A percentile compares a stretch with the other conserved stretches of the same genome.
Evolutionary conservation across 2,329 filamentous ascomycete genomes (phyloP).

Genomic region (Macrophomina pseudophaseolina): DNA sequence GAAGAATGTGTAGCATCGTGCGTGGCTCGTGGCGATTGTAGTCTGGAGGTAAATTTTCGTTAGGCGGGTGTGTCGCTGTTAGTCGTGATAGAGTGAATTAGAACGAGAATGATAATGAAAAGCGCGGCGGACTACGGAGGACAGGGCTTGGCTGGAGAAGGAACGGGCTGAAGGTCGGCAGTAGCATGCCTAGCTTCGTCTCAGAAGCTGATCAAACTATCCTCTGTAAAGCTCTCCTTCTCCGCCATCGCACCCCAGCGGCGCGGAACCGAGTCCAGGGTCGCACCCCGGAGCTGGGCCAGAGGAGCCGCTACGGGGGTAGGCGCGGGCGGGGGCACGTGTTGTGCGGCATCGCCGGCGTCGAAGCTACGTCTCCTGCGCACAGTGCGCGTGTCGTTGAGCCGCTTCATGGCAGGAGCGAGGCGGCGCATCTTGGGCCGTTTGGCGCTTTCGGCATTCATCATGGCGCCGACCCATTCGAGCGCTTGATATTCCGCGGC

Average conservation of each 20-base stretch:
- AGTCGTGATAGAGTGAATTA: not conserved
- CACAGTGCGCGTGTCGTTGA: conserved; percentile 38
- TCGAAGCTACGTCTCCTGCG: conserved; percentile 42
- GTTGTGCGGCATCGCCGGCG: conserved; percentile 20
- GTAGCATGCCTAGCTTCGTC: not conserved
- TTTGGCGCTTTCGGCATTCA: conserved; percentile 39
- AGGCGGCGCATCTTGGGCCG: conserved; percentile 41
- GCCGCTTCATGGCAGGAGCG: conserved; percentile 35
- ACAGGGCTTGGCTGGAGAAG: not conserved
- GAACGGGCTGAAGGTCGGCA: not conserved
- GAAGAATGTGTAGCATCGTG: not conserved
- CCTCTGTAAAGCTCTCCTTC: conserved; percentile 4
- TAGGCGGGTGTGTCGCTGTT: not conserved
- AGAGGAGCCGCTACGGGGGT: conserved; percentile 5
- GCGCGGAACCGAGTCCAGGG: not conserved
- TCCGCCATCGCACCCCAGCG: conserved; percentile 12
- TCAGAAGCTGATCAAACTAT: conserved; percentile 24
- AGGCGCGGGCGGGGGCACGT: conserved; percentile 9
- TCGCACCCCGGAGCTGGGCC: not conserved
- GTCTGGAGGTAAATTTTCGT: not conserved
- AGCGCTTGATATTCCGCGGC: conserved; percentile 41
- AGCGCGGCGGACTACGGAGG: not conserved
- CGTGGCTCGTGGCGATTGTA: not conserved
- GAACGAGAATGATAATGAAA: conserved; percentile 6
- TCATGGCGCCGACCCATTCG: conserved; percentile 44